Percentiles rank a stretch among this genome's conserved stretches.
Evolutionary conservation across 345 rosid species (phyloP).

Genomic region (Heritiera fomes): DNA sequence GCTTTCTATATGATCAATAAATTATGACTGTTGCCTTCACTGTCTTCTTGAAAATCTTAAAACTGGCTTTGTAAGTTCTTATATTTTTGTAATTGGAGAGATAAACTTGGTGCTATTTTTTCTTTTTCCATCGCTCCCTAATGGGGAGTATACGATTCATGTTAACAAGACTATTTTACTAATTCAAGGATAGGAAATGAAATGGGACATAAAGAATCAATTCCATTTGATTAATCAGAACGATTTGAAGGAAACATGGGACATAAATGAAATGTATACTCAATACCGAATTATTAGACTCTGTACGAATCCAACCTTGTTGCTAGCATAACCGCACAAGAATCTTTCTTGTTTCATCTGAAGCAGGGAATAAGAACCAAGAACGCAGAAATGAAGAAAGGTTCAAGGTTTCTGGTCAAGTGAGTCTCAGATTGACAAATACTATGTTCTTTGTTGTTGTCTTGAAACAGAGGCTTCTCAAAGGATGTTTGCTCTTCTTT

Average conservation of each 20-base stretch:
- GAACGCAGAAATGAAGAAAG: background rate
- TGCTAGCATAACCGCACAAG: background rate
- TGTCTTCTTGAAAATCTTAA: background rate
- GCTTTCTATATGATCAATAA: conserved; percentile 24
- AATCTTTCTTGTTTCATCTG: background rate
- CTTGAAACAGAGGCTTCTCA: background rate
- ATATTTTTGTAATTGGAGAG: background rate
- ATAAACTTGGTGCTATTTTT: background rate
- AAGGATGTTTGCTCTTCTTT: background rate
- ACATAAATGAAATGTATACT: background rate
- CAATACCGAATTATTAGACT: background rate
- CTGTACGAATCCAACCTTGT: background rate
- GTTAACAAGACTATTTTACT: background rate
- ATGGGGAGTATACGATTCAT: background rate
- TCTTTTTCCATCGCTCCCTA: background rate
- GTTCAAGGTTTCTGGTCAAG: background rate
- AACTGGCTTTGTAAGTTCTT: background rate
- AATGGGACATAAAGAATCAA: background rate
- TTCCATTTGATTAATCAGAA: background rate
- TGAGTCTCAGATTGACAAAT: no score
- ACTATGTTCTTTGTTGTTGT: background rate
- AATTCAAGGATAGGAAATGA: no score
- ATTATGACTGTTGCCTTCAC: background rate
- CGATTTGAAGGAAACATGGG: background rate
- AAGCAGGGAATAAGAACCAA: conserved; percentile 2